Evolutionary conservation across 2,329 filamentous ascomycete species (phyloP).

Genomic region (Furcasterigmium sp.): DNA sequence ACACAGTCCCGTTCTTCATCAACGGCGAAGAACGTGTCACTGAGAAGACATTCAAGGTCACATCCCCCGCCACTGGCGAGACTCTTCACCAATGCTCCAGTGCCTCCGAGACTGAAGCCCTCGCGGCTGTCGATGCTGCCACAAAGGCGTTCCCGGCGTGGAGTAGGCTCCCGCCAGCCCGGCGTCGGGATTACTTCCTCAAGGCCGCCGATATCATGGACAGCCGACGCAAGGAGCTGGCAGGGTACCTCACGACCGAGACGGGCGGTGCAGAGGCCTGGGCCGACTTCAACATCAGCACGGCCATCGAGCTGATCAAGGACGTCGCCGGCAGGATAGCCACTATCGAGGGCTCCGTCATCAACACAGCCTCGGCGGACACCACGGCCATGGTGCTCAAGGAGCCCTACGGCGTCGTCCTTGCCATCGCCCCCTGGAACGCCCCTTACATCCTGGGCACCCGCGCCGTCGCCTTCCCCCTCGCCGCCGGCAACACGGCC

Average conservation of each 20-base stretch:
- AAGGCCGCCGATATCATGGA: conserved; percentile 56
- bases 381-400: conserved; percentile 55
- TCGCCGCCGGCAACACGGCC: conserved; percentile 74
- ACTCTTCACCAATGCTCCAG: conserved; percentile 50
- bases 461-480: conserved; percentile 53
- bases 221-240: conserved; percentile 46
- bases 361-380: conserved; percentile 32
- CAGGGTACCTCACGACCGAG: conserved; percentile 43
- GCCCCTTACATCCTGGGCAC: conserved; percentile 50
- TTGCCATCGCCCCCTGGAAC: conserved; percentile 79
- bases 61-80: conserved; percentile 46
- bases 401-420: conserved; percentile 72
- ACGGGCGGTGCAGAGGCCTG: conserved; percentile 20
- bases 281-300: conserved; percentile 27
- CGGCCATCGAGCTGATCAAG: conserved; percentile 24
- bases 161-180: conserved; percentile 50
- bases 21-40: conserved; percentile 38
- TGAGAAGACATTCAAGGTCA: conserved; percentile 48
- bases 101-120: conserved; percentile 47
- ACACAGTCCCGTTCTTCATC: conserved; percentile 34
- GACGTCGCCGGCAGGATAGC: conserved; percentile 32
- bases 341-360: conserved; percentile 24
- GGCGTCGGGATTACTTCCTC: conserved; percentile 57
- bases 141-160: conserved; percentile 58
- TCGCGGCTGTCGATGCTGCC: conserved; percentile 42